phyloP scores from a whole-genome alignment of 164 flowering plant species.

The Nymphaea thermarum region DNA sequence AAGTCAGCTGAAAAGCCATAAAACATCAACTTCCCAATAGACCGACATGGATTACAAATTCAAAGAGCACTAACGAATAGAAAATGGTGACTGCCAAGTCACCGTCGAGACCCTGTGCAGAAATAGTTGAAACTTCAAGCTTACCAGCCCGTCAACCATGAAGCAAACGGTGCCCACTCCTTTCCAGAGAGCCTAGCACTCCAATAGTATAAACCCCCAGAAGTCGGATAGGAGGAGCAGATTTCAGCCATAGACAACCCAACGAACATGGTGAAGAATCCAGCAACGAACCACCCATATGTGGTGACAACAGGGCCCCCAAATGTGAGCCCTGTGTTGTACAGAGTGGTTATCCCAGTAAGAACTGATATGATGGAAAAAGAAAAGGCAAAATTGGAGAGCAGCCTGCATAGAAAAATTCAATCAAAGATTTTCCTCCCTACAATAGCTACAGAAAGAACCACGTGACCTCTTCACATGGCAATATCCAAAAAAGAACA shows the following conservation, averaged over 20 bases:
- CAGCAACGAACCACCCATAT: conserved; percentile 72
- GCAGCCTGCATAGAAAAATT: conserved; percentile 27
- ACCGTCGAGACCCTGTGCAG: neutral
- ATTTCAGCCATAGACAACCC: conserved; percentile 89
- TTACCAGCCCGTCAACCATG: conserved; percentile 98
- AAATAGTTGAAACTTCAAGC: too few relatives aligned
- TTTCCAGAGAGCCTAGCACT: conserved; percentile 90
- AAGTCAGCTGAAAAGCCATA: too few relatives aligned
- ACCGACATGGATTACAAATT: neutral
- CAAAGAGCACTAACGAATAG: neutral
- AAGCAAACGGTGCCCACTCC: conserved; percentile 92
- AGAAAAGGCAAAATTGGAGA: conserved; percentile 63
- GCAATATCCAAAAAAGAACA: neutral
- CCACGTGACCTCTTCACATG: neutral
- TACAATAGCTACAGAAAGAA: too few relatives aligned
- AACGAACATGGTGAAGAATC: conserved; percentile 48
- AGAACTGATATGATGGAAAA: conserved; percentile 73
- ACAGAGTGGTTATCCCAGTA: conserved; percentile 73
- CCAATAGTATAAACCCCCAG: conserved; percentile 94
- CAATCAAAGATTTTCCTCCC: neutral
- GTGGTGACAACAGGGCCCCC: conserved; percentile 64
- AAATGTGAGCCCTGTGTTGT: conserved; percentile 50
- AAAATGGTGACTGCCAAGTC: neutral
- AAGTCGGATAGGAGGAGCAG: conserved; percentile 81
- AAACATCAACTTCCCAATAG: neutral